Conservation (phyloP, 257 asterid species). For the Solanum phureja region DNA sequence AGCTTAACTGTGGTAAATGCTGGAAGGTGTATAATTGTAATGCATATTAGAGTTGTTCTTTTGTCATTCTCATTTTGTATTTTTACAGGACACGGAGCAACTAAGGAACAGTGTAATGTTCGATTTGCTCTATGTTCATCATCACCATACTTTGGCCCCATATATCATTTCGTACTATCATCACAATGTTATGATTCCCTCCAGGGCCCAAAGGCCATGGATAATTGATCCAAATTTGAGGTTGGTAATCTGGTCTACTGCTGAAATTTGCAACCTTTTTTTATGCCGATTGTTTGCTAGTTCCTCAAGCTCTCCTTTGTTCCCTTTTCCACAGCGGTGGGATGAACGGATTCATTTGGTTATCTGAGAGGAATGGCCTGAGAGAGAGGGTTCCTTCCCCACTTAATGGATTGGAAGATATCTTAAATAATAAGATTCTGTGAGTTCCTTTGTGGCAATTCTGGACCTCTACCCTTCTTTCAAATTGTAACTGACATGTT, state of each 20-base stretch:
- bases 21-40: background rate
- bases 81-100: slow-evolving; percentile 69
- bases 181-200: slow-evolving; percentile 21
- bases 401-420: slow-evolving; percentile 44
- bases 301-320: background rate
- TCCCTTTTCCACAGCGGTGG: slow-evolving; percentile 53
- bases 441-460: slow-evolving; percentile 27
- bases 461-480: background rate
- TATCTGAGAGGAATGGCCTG: slow-evolving; percentile 57
- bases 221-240: slow-evolving; percentile 48
- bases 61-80: background rate
- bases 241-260: slow-evolving; percentile 29
- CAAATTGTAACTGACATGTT: background rate
- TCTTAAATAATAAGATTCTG: slow-evolving; percentile 50
- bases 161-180: slow-evolving; percentile 48
- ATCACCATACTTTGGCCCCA: slow-evolving; percentile 55
- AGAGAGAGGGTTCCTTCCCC: slow-evolving; percentile 47
- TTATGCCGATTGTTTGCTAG: background rate
- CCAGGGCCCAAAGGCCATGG: slow-evolving; percentile 30
- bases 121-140: slow-evolving; percentile 78
- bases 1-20: background rate
- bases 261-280: background rate
- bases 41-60: background rate
- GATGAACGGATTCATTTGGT: slow-evolving; percentile 85
- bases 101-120: slow-evolving; percentile 69